These are phyloP conservation scores for Trichoderma asperellum DNA, from an alignment of 2,329 filamentous ascomycete genomes.

Conservation along the genomic window DNA sequence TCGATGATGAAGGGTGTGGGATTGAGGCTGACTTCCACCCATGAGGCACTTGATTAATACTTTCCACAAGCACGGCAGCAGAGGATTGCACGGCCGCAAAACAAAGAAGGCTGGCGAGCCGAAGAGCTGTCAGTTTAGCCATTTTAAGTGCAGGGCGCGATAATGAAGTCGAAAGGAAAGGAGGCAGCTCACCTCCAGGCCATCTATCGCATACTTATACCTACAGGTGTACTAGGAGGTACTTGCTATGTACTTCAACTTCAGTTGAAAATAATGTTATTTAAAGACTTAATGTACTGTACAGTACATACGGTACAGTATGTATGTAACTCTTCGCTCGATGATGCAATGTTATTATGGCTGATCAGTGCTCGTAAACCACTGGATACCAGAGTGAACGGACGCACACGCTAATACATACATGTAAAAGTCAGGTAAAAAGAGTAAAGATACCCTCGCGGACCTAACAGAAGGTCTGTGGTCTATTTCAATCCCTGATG, in stretches of 20 bases:
- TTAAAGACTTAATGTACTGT: neutral
- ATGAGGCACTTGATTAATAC: constrained; percentile 3
- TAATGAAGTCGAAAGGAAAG: neutral
- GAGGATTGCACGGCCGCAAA: neutral
- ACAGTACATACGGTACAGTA: neutral
- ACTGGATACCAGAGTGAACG: neutral
- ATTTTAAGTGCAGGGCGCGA: neutral
- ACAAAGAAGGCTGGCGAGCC: constrained; percentile 8
- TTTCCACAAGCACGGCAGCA: constrained; percentile 8
- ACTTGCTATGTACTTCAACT: neutral
- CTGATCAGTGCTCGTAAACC: neutral
- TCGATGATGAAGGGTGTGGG: constrained; percentile 5
- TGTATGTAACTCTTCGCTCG: neutral
- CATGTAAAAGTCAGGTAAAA: neutral
- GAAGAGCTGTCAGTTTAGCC: constrained; percentile 3
- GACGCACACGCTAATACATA: neutral
- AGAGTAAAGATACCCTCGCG: neutral
- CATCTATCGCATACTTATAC: neutral
- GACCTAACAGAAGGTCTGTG: constrained; percentile 9
- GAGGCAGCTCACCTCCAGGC: neutral
- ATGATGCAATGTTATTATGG: constrained; percentile 13
- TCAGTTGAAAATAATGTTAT: neutral
- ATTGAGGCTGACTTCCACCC: constrained; percentile 1
- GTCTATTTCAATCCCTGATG: neutral
- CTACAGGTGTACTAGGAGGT: neutral